A percentile compares a stretch with the other conserved stretches of the same genome.
Evolutionary conservation across 140 eudicot species (phyloP).

Genomic region (Bidens hawaiensis): DNA sequence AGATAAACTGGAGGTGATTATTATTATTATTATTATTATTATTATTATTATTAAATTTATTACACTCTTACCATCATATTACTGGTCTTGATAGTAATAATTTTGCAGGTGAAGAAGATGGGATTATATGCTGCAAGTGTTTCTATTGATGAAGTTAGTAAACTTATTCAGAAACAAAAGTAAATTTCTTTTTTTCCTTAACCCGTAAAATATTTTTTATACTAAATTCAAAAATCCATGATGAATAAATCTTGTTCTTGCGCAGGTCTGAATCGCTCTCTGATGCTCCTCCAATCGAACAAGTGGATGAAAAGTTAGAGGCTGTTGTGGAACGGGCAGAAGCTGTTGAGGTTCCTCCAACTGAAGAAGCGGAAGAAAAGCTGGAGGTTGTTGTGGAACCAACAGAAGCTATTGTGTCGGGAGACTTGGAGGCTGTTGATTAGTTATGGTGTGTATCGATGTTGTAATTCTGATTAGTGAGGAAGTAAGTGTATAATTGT

Average conservation of each 20-base stretch:
- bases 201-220: not conserved
- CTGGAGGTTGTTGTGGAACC: conserved; percentile 8
- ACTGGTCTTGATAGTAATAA: not conserved
- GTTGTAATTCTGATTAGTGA: not conserved
- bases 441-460: conserved; percentile 8
- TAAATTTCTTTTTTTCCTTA: conserved; percentile 23
- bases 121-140: conserved; percentile 65
- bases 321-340: too few species aligned
- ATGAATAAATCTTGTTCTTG: not conserved
- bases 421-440: conserved; percentile 5
- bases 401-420: conserved; percentile 16
- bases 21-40: too few species aligned
- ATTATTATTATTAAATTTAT: too few species aligned
- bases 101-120: conserved; percentile 81
- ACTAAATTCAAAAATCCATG: not conserved
- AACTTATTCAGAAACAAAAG: conserved; percentile 43
- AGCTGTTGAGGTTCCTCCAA: not conserved
- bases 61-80: not conserved
- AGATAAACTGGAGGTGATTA: conserved; percentile 94
- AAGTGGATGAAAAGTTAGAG: conserved; percentile 15
- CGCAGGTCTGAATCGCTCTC: conserved; percentile 22
- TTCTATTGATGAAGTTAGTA: conserved; percentile 53
- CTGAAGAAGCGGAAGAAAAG: conserved; percentile 8
- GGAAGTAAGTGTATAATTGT: not conserved
- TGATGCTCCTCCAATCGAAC: conserved; percentile 3